Evolutionary conservation across 306 rosid species (phyloP).

Genomic region (Lathyrus sativus): DNA sequence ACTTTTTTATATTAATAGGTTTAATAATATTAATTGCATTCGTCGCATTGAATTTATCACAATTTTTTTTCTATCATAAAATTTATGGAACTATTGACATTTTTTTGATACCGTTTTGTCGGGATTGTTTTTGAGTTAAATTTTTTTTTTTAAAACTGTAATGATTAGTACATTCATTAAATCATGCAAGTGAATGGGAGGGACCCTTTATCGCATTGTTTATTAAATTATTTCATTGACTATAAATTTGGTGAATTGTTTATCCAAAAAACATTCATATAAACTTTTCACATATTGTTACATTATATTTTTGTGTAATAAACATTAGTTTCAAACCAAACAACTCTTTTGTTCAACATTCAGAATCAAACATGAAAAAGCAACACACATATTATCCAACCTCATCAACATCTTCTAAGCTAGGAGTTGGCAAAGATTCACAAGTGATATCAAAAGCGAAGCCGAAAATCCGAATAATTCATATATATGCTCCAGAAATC

Average conservation of each 20-base stretch:
- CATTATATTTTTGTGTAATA: background rate
- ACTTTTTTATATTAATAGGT: no score
- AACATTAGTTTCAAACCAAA: slow-evolving; percentile 2
- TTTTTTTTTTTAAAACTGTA: no score
- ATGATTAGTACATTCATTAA: no score
- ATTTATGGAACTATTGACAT: no score
- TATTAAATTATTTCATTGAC: slow-evolving; percentile 40
- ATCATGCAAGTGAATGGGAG: background rate
- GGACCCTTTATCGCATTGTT: slow-evolving; percentile 27
- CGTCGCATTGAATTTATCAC: no score
- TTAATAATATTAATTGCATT: no score
- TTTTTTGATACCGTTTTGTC: no score
- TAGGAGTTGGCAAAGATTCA: slow-evolving; percentile 43
- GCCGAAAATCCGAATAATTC: slow-evolving; percentile 54
- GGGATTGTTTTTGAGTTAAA: no score
- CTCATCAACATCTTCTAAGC: slow-evolving; percentile 39
- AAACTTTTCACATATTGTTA: slow-evolving; percentile 13
- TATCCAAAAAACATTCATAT: slow-evolving; percentile 38
- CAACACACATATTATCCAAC: slow-evolving; percentile 33
- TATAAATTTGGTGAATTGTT: slow-evolving; percentile 24
- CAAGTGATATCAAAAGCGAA: slow-evolving; percentile 45
- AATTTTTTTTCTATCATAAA: no score
- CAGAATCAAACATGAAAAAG: slow-evolving; percentile 46
- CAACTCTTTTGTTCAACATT: slow-evolving; percentile 6
- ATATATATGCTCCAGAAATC: slow-evolving; percentile 53